Base-by-base conservation (phyloP, 805 yeast species). In the Sugiyamaella boreocaroliniensis region DNA sequence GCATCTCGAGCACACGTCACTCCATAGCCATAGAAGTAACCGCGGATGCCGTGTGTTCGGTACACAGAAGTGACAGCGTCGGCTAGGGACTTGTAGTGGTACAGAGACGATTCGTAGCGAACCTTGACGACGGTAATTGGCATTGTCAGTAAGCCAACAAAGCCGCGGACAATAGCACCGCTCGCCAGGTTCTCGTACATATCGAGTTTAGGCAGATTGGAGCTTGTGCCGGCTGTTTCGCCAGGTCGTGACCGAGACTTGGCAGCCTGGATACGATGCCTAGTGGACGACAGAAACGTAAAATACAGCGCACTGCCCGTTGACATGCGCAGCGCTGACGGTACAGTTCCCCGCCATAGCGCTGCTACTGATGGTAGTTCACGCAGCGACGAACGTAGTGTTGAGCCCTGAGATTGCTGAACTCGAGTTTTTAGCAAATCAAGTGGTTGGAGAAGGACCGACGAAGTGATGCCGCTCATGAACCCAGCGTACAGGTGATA, bases 321-420 rank as follows among this genome's bases (percentile, higher is more conserved):
- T 0, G 97, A 88, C 0, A 97, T 92, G 55, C 99, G 75, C 22
- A 92, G 61, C 0, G 95, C 89, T 18, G 96, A 87, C 0, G 99
- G 97, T 40, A 89, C 62, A 0, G 96, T 92, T 0, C 99, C 99
- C 51, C 96, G 76, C 99, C 99, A 93, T 41, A 90, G 72, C 49
- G 83, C 81, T 47, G 65, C 15, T 4, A 64, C 53, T 1, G 59
- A 49, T 12, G 40, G 41, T n/a, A 61, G 42, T 29, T 50, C 64
- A 56, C 53, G 56, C 18, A 68, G 18, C 10, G 63, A 56, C 10
- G 57, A 43, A 22, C 57, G 40, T n/a, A 67, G 14, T 9, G 66
- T 54, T 22, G 58, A 47, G 16, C 55, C 57, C n/a, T 58, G 55
- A 5, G 60, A 42, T 63, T 85, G 92, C 70, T 89, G 98, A 8